Evolutionary conservation across 2,329 filamentous ascomycete species (phyloP), one percentile per base, ranked within the genome.

Genomic region (Exophiala viscosa): DNA sequence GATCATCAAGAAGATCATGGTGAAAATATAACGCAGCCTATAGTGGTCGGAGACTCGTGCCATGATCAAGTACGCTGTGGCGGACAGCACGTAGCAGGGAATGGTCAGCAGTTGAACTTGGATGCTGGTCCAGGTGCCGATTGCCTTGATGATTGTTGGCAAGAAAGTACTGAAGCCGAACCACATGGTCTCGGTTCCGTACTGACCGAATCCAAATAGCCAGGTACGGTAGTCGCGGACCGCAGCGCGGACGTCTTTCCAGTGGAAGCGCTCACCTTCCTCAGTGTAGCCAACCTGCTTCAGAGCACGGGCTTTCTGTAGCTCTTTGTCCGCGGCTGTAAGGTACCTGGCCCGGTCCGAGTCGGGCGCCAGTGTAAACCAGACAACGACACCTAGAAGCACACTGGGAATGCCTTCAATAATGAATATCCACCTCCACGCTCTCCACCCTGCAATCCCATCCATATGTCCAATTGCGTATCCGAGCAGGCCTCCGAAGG

Each of bases 191-290:
- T 89, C 85, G 13, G 79, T 76, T 3, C 86, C 85, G 64, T 90
- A 90, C 65, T 88, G 85, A 4, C 76, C 85, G 28, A 82, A 67
- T 57, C 78, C 84, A 65, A 89, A 89, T 1, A 77, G 70, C 76
- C 83, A 89, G 18, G 88, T 81, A 65, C 86, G 89, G 85, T 85
- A 89, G 67, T 91, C 88, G 56, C 73, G 77, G 52, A 87, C 81
- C 0, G 84, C 86, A 49, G 79, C 79, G 57, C 76, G 71, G 64
- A 88, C 84, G 62, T 91, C 87, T 5, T 69, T 66, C 69, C 78
- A 80, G 58, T 81, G 75, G 59, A 42, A 89, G 23, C 23, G 23
- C 23, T 28, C 23, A 28, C 23, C 23, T 28, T 28, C 23, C 23
- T 28, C 23, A 7, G 5, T 28, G 23, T 28, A 28, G 23, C 23